Conservation (phyloP, 2,329 filamentous ascomycete species). For the Fusarium stilboides region DNA sequence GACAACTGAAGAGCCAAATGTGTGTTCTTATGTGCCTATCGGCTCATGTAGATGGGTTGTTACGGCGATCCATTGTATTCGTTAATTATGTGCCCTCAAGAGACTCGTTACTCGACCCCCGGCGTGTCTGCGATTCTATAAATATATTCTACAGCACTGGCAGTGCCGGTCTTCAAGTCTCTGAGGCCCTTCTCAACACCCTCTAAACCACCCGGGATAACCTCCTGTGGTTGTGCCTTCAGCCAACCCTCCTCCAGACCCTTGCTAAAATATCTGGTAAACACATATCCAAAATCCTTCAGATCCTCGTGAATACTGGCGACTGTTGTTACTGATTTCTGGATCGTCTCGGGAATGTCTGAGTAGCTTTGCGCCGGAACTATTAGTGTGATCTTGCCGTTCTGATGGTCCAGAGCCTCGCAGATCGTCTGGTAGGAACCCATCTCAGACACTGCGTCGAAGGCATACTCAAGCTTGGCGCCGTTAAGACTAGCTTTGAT, state of each 20-base stretch:
- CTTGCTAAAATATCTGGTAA: slow-evolving; percentile 9
- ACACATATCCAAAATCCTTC: slow-evolving; percentile 17
- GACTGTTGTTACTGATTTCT: slow-evolving; percentile 27
- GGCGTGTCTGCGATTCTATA: slow-evolving; percentile 30
- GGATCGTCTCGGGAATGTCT: slow-evolving; percentile 29
- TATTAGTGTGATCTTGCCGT: slow-evolving; percentile 29
- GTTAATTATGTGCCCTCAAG: too few relatives aligned
- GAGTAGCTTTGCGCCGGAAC: slow-evolving; percentile 32
- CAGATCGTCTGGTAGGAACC: slow-evolving; percentile 39
- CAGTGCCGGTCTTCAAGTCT: slow-evolving; percentile 11
- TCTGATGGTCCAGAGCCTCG: slow-evolving; percentile 7
- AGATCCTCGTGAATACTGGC: slow-evolving; percentile 29
- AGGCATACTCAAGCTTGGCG: slow-evolving; percentile 10
- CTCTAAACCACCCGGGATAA: slow-evolving; percentile 21
- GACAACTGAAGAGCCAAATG: too few relatives aligned
- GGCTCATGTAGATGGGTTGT: too few relatives aligned
- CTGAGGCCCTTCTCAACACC: slow-evolving; percentile 18
- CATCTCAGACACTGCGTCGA: slow-evolving; percentile 33
- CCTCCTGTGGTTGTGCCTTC: slow-evolving; percentile 26
- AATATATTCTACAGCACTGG: slow-evolving; percentile 31
- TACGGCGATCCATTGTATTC: too few relatives aligned
- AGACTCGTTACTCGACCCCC: background rate
- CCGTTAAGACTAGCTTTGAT: slow-evolving; percentile 1
- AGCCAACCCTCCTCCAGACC: slow-evolving; percentile 28
- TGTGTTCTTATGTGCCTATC: too few relatives aligned